phyloP scores from a whole-genome alignment of 108 stramenopile genomes.

The Stephanodiscus minutulus region DNA sequence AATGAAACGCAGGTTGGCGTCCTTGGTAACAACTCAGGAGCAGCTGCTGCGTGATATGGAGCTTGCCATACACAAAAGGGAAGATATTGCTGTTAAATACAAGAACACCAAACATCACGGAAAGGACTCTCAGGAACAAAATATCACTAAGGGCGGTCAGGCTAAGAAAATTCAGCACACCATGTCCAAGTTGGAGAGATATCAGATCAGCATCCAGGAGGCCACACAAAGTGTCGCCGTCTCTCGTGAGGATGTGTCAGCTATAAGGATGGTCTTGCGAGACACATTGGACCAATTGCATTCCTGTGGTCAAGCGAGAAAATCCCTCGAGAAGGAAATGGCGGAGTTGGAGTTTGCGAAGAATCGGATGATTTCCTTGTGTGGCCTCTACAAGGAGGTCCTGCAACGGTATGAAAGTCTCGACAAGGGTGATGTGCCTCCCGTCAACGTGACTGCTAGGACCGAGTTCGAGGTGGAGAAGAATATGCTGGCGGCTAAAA shows the following conservation, averaged over 20 bases:
- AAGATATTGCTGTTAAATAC: constrained; percentile 70
- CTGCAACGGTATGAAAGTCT: constrained; percentile 35
- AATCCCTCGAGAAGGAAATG: constrained; percentile 20
- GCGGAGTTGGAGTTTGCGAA: constrained; percentile 28
- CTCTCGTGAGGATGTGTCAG: constrained; percentile 13
- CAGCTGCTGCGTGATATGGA: constrained; percentile 77
- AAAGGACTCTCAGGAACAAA: constrained; percentile 11
- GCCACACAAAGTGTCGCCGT: constrained; percentile 1
- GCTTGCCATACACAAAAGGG: constrained; percentile 73
- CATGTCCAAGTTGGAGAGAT: constrained; percentile 7
- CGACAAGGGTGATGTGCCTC: constrained; percentile 25
- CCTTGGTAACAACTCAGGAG: constrained; percentile 71
- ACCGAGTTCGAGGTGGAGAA: constrained; percentile 28
- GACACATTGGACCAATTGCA: neutral
- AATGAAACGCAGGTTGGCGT: constrained; percentile 75
- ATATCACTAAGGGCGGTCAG: constrained; percentile 24
- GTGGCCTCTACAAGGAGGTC: constrained; percentile 22
- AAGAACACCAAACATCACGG: constrained; percentile 29
- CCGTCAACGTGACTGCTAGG: constrained; percentile 16
- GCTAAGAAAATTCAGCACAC: constrained; percentile 22
- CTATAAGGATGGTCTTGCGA: constrained; percentile 11
- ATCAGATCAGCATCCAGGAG: constrained; percentile 11
- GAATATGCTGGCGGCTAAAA: constrained; percentile 12
- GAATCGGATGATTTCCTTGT: constrained; percentile 23
- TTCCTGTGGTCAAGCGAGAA: neutral